A percentile compares a stretch with the other conserved stretches of the same genome.
phyloP scores from a whole-genome alignment of 352 stramenopile genomes.

The Pythium aphanidermatum region DNA sequence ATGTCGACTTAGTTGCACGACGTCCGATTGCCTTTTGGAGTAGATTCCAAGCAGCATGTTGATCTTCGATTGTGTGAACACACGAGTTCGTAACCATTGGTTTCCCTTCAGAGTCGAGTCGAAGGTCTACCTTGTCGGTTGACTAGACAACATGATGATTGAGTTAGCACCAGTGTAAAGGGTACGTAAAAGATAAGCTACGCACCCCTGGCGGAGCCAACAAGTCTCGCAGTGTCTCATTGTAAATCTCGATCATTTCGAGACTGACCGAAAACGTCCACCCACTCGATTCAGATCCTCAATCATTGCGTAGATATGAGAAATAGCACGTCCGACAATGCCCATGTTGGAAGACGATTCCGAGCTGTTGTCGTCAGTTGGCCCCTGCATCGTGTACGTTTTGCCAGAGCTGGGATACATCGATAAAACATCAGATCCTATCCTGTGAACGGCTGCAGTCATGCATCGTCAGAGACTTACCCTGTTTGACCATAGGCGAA shows the following conservation, averaged over 20 bases:
- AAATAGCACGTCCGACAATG: slow-evolving; percentile 74
- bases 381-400: slow-evolving; percentile 86
- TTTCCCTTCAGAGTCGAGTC: slow-evolving; percentile 62
- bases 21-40: slow-evolving; percentile 50
- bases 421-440: no score
- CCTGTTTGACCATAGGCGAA: slow-evolving; percentile 91
- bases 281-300: slow-evolving; percentile 50
- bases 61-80: slow-evolving; percentile 41
- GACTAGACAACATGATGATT: slow-evolving; percentile 22
- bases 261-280: slow-evolving; percentile 71
- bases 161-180: slow-evolving; percentile 1
- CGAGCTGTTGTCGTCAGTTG: slow-evolving; percentile 34
- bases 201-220: slow-evolving; percentile 58
- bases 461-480: slow-evolving; percentile 26
- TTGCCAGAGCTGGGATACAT: slow-evolving; percentile 77
- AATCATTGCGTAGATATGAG: slow-evolving; percentile 70
- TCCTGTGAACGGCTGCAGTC: no score
- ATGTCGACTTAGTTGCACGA: slow-evolving; percentile 76
- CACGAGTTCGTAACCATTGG: slow-evolving; percentile 58
- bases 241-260: slow-evolving; percentile 97
- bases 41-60: slow-evolving; percentile 61
- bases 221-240: slow-evolving; percentile 94
- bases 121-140: slow-evolving; percentile 63
- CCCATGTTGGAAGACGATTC: slow-evolving; percentile 54
- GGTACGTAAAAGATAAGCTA: background rate